These are phyloP conservation scores for Avena sativa DNA, from an alignment of 176 grass and related monocot species.

Conservation along the genomic window DNA sequence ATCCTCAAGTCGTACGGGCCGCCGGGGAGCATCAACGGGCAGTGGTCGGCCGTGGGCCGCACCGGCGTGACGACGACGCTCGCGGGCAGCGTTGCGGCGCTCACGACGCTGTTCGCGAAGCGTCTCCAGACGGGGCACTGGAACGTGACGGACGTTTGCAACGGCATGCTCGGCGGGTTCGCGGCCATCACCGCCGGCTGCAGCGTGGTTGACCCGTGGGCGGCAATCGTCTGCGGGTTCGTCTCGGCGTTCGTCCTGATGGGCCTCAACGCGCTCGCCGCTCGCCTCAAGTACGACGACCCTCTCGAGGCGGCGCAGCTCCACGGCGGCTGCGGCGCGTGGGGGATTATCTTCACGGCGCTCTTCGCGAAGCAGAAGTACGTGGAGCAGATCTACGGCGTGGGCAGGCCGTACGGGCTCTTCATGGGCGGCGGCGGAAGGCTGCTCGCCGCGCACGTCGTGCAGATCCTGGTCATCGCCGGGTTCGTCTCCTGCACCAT, in stretches of 20 bases:
- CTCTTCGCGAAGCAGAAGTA: constrained; percentile 77
- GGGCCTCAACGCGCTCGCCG: constrained; percentile 71
- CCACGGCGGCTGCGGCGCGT: constrained; percentile 85
- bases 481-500: constrained; percentile 87
- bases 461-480: constrained; percentile 73
- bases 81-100: constrained; percentile 77
- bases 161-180: constrained; percentile 92
- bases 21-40: constrained; percentile 64
- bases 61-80: constrained; percentile 91
- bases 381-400: constrained; percentile 76
- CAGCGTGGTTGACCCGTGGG: constrained; percentile 94
- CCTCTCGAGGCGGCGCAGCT: constrained; percentile 96
- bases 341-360: constrained; percentile 91
- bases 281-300: constrained; percentile 82
- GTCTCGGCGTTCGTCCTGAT: constrained; percentile 93
- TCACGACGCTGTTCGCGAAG: constrained; percentile 95
- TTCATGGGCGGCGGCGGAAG: constrained; percentile 91
- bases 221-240: constrained; percentile 88
- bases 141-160: constrained; percentile 94
- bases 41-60: constrained; percentile 93
- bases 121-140: constrained; percentile 90
- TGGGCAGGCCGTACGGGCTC: constrained; percentile 75
- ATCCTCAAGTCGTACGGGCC: constrained; percentile 85
- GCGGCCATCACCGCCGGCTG: constrained; percentile 90
- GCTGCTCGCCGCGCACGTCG: constrained; percentile 73